Base-by-base conservation (phyloP, 2,329 filamentous ascomycete species). In the Colletotrichum musae region DNA sequence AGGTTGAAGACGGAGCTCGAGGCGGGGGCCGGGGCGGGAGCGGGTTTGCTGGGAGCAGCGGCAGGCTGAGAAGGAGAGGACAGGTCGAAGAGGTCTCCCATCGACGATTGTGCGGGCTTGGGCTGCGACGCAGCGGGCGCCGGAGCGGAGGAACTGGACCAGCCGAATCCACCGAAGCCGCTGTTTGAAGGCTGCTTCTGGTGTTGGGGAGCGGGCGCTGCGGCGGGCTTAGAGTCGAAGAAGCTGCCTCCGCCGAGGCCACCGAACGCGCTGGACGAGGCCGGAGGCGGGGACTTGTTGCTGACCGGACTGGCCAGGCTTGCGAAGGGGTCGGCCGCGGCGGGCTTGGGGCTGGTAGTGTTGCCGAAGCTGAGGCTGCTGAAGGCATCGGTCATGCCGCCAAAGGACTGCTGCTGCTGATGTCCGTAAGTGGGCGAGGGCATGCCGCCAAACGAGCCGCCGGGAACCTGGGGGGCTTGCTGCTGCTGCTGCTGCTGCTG, bases 11-110 rank as follows among this genome's bases (percentile, higher is more conserved):
- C 91, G 3, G 93, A 96, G 76, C 81, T 87, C 32, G 87, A 78
- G 21, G 77, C 70, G 47, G 81, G 78, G 53, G 84, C 77, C 45
- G 81, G 78, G 54, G 84, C 77, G 7, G 85, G 79, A 7, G 80
- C 13, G 82, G 76, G 48, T 80, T 78, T 63, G 78, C 71, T 73
- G 80, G 77, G 71, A 16, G 71, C 64, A 16, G 83, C 76, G 5
- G 81, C 75, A 52, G 84, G 75, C 70, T 82, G 74, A 50, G 83
- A 71, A 58, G 87, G 74, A 0, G 88, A 82, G 6, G 89, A 88
- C 73, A 97, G 88, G 77, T 95, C 94, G 76, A 98, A 95, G 1
- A 98, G 86, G 77, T 97, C 94, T 57, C 90, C 91, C 74, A 96
- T 89, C 16, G 89, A 88, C 10, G 87, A 85, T 60, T 80, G 82